Evolutionary conservation across 176 grass and related monocot genomes (phyloP), one percentile per base, ranked within the genome.

Genomic region (Pontederia crassipes): DNA sequence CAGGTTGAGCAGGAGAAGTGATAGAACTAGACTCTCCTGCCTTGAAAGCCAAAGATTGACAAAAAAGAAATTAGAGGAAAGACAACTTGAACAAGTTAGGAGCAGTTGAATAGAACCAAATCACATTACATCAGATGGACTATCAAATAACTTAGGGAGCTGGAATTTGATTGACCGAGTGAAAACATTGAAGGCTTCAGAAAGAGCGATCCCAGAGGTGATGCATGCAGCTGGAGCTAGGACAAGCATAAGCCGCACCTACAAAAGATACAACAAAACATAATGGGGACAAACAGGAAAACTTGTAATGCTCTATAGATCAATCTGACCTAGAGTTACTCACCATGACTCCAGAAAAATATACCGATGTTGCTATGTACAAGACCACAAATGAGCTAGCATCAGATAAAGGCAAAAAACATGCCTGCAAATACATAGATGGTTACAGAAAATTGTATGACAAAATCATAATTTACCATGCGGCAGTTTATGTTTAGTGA

Each of bases 341-440:
- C 84, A 89, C 94, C 94, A 99, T 99, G 32, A 99, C 94, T 81
- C 94, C 94, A 83, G 94, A 93, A 79, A 99, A 99, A 75, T 99
- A 99, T 14, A 82, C 94, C 65, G 94, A 89, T 27, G 88, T 99
- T 58, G 91, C 79, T 73, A 99, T 81, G 55, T 99, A 99, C 79
- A 99, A 75, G 75, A 99, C 82, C 69, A 85, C 61, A 69, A 99
- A 99, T 46, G 88, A 93, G 58, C 94, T 99, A 63, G 94, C 94
- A 74, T 99, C 94, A 75, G 94, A 99, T 35, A 99, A 77, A 77
- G 94, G 94, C 70, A 93, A 89, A 82, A 99, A 99, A 65, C 88
- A 99, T 58, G 94, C 79, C 94, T 99, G 87, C 64, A 70, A 24
- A 71, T 69, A 62, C 50, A n/a, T 16, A 59, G 20, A 46, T 15